phyloP scores from a whole-genome alignment of 2,329 filamentous ascomycete genomes.

The Colletotrichum siamense region DNA sequence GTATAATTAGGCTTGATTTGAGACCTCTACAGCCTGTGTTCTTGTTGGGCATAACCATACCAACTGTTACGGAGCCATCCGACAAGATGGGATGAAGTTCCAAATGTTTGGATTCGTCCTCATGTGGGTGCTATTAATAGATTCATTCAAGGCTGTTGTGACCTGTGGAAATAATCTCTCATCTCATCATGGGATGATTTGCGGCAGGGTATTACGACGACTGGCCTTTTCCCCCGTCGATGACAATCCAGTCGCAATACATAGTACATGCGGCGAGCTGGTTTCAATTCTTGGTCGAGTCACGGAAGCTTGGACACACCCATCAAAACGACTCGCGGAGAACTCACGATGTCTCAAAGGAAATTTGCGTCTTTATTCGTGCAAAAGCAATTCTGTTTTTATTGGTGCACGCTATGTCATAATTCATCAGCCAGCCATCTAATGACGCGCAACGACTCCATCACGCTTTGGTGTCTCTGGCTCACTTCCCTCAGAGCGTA shows the following conservation, averaged over 20 bases:
- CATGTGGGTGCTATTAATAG: background rate
- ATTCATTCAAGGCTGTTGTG: background rate
- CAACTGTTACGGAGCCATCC: background rate
- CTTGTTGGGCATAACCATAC: background rate
- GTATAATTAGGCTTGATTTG: background rate
- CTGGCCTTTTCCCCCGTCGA: background rate
- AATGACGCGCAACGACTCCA: slow-evolving; percentile 15
- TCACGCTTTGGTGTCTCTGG: slow-evolving; percentile 9
- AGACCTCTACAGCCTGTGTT: background rate
- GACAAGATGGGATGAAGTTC: background rate
- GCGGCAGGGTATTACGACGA: background rate
- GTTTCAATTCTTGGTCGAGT: background rate
- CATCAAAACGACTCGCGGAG: background rate
- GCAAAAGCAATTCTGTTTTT: background rate
- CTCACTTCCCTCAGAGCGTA: slow-evolving; percentile 2
- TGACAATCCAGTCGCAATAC: background rate
- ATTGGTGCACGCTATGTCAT: slow-evolving; percentile 1
- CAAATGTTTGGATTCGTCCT: background rate
- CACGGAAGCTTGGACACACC: background rate
- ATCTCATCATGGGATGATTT: background rate
- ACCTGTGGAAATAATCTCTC: background rate
- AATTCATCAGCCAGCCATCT: slow-evolving; percentile 16
- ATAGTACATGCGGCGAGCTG: background rate
- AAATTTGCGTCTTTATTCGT: background rate
- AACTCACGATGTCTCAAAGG: background rate